Evolutionary conservation across 2,329 filamentous ascomycete species (phyloP).

Genomic region (Fusarium euwallaceae): DNA sequence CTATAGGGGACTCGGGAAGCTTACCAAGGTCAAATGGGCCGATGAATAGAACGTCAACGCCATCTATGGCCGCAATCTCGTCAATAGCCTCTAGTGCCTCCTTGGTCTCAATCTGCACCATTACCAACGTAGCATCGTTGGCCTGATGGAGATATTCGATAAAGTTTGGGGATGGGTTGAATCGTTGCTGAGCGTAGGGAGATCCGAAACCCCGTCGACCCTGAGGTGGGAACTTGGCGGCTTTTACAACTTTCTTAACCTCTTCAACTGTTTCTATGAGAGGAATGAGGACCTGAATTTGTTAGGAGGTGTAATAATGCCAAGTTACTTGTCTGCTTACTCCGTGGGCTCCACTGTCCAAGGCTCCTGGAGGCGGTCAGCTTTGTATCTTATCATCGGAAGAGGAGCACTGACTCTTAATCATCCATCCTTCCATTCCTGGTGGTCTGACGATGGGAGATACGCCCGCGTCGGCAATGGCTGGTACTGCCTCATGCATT

Average conservation of each 20-base stretch:
- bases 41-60: not conserved
- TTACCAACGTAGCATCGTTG: not conserved
- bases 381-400: not conserved
- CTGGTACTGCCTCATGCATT: not conserved
- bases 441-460: not conserved
- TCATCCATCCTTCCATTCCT: conserved; percentile 3
- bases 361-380: not conserved
- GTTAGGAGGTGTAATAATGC: not conserved
- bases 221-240: not conserved
- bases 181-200: not conserved
- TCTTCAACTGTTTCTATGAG: not conserved
- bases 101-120: not conserved
- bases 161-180: not conserved
- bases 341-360: not conserved
- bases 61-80: not conserved
- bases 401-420: not conserved
- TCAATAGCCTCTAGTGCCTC: not conserved
- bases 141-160: not conserved
- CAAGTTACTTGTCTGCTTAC: not conserved
- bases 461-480: not conserved
- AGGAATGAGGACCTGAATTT: not conserved
- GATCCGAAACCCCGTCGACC: not conserved
- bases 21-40: conserved; percentile 1
- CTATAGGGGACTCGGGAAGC: not conserved
- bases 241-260: not conserved